Evolutionary conservation across 768 basidiomycete species (phyloP).

Genomic region (Termitomyces sp.): DNA sequence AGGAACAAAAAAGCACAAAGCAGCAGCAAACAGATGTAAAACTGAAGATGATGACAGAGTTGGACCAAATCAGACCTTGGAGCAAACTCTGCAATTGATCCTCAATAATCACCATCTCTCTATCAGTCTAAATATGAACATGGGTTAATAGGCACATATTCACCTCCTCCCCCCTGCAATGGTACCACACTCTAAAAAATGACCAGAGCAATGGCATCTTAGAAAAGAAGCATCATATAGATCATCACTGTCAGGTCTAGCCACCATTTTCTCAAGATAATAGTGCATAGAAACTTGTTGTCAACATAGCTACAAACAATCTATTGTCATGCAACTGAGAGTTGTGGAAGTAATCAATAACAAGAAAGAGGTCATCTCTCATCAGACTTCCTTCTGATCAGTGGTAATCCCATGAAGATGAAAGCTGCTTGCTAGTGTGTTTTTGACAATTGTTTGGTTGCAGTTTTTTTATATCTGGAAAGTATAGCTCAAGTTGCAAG

Average conservation of each 20-base stretch:
- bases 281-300: conserved; percentile 21
- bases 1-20: no score
- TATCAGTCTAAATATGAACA: no score
- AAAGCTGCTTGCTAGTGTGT: background rate
- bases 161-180: no score
- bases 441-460: background rate
- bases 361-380: background rate
- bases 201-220: no score
- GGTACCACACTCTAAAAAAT: no score
- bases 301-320: no score
- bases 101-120: no score
- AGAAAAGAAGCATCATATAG: background rate
- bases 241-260: conserved; percentile 12
- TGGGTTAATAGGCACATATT: no score
- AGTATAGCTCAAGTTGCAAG: background rate
- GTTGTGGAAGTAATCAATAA: background rate
- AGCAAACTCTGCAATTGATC: no score
- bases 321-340: background rate
- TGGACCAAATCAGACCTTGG: no score
- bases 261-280: conserved; percentile 23
- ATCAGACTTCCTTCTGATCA: background rate
- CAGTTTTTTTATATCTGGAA: background rate
- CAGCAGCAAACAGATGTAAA: no score
- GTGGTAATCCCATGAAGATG: background rate
- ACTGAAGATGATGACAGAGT: no score